These are phyloP conservation scores for Zygosaccharomyces kombuchaensis DNA, from an alignment of 805 yeast genomes.

Conservation along the genomic window DNA sequence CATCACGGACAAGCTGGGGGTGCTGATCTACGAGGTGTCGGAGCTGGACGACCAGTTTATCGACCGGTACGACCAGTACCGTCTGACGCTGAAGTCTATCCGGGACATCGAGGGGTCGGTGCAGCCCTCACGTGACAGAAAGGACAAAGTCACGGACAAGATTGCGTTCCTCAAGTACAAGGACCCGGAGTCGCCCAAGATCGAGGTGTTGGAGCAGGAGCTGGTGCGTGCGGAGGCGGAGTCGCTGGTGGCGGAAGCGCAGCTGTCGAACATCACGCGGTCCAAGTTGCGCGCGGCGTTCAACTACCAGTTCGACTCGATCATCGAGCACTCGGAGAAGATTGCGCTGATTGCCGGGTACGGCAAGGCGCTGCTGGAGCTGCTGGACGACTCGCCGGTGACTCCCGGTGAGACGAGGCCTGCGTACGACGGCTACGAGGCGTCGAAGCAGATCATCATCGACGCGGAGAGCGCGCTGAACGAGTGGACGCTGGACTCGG, in stretches of 20 bases:
- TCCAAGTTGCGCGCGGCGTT: slow-evolving; percentile 81
- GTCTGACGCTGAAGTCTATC: slow-evolving; percentile 74
- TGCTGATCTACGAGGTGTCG: slow-evolving; percentile 74
- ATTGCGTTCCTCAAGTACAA: slow-evolving; percentile 80
- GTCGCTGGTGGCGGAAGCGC: slow-evolving; percentile 87
- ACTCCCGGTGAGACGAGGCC: slow-evolving; percentile 93
- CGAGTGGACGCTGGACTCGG: slow-evolving; percentile 78
- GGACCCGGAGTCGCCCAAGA: slow-evolving; percentile 78
- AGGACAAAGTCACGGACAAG: slow-evolving; percentile 78
- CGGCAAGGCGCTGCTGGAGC: slow-evolving; percentile 80
- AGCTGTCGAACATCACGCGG: slow-evolving; percentile 81
- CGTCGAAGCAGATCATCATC: slow-evolving; percentile 79
- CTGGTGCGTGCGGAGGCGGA: slow-evolving; percentile 90
- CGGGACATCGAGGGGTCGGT: slow-evolving; percentile 84
- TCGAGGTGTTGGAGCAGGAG: slow-evolving; percentile 79
- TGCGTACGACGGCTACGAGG: slow-evolving; percentile 84
- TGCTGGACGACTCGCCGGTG: slow-evolving; percentile 78
- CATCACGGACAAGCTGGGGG: slow-evolving; percentile 83
- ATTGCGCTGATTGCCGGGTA: slow-evolving; percentile 82
- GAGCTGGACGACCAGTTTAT: slow-evolving; percentile 84
- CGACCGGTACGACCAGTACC: slow-evolving; percentile 80
- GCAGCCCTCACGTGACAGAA: slow-evolving; percentile 84
- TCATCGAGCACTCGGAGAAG: slow-evolving; percentile 82
- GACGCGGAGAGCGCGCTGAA: slow-evolving; percentile 82
- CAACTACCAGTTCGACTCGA: slow-evolving; percentile 79